phyloP scores from a whole-genome alignment of 2,329 filamentous ascomycete species.

The Curvularia spicifera region DNA sequence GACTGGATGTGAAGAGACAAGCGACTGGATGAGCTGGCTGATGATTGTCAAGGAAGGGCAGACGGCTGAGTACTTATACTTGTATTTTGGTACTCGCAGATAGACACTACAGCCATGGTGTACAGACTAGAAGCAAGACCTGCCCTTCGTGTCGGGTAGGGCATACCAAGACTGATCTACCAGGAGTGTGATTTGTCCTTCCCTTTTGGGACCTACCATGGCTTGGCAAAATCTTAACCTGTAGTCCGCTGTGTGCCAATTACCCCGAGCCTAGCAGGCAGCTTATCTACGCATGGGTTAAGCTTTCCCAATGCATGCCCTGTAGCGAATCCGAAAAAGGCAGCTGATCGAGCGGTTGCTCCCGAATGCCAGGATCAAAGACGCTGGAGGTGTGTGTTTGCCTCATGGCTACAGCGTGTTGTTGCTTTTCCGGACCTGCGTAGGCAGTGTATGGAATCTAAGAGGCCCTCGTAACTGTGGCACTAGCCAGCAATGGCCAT shows the following conservation, averaged over 20 bases:
- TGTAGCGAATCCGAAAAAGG: constrained; percentile 13
- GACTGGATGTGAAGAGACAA: constrained; percentile 21
- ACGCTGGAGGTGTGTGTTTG: background rate
- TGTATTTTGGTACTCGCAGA: background rate
- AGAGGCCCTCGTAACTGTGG: background rate
- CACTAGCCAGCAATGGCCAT: background rate
- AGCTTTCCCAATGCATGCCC: constrained; percentile 11
- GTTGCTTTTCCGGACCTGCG: constrained; percentile 7
- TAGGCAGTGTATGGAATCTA: background rate
- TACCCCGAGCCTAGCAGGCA: constrained; percentile 10
- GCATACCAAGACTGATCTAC: constrained; percentile 13
- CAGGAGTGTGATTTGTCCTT: constrained; percentile 17
- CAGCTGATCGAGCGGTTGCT: constrained; percentile 15
- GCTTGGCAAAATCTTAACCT: constrained; percentile 21
- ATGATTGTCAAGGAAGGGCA: constrained; percentile 6
- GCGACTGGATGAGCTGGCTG: constrained; percentile 19
- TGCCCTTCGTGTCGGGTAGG: constrained; percentile 9
- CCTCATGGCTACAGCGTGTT: constrained; percentile 6
- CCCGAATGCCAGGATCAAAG: constrained; percentile 9
- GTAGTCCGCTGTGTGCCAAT: constrained; percentile 5
- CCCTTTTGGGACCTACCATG: constrained; percentile 8
- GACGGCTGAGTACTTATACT: constrained; percentile 19
- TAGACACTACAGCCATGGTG: constrained; percentile 1
- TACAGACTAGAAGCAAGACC: constrained; percentile 7
- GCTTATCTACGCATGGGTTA: constrained; percentile 10